Evolutionary conservation across 768 basidiomycete genomes (phyloP).

Genomic region (Lactarius vividus): DNA sequence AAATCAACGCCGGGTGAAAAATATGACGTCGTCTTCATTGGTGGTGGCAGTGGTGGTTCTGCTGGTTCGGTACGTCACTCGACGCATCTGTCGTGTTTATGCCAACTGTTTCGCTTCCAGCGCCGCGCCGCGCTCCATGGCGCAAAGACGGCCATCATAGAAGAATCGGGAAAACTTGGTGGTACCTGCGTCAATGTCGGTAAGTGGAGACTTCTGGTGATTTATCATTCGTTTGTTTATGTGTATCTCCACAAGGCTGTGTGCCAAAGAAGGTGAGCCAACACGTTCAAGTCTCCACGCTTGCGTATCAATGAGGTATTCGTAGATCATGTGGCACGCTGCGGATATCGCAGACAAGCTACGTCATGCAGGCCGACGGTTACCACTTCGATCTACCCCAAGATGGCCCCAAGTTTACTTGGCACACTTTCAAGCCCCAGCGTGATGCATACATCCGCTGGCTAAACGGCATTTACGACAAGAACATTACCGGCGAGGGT

Average conservation of each 20-base stretch:
- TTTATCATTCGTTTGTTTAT: slow-evolving; percentile 7
- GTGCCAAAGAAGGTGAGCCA: slow-evolving; percentile 88
- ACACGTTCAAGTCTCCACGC: neutral
- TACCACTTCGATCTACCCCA: slow-evolving; percentile 59
- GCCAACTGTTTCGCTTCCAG: slow-evolving; percentile 40
- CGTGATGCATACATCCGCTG: slow-evolving; percentile 92
- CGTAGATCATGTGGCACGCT: slow-evolving; percentile 96
- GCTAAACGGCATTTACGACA: slow-evolving; percentile 89
- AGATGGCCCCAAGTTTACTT: slow-evolving; percentile 64
- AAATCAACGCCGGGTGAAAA: slow-evolving; percentile 55
- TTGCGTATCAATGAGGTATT: neutral
- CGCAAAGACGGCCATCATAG: slow-evolving; percentile 89
- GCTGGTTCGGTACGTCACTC: slow-evolving; percentile 71
- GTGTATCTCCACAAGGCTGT: slow-evolving; percentile 55
- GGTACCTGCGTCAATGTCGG: slow-evolving; percentile 99
- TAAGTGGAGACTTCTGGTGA: slow-evolving; percentile 38
- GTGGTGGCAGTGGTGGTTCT: slow-evolving; percentile 92
- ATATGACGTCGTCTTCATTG: slow-evolving; percentile 86
- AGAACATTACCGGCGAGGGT: slow-evolving; percentile 80
- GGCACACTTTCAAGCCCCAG: slow-evolving; percentile 88
- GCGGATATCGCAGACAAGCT: slow-evolving; percentile 87
- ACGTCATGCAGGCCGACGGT: slow-evolving; percentile 63
- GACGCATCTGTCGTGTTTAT: neutral
- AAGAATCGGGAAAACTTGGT: slow-evolving; percentile 69
- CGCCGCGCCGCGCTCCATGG: slow-evolving; percentile 90